Base-by-base conservation (phyloP, 305 asterid species). In the Solanum hybrid region DNA sequence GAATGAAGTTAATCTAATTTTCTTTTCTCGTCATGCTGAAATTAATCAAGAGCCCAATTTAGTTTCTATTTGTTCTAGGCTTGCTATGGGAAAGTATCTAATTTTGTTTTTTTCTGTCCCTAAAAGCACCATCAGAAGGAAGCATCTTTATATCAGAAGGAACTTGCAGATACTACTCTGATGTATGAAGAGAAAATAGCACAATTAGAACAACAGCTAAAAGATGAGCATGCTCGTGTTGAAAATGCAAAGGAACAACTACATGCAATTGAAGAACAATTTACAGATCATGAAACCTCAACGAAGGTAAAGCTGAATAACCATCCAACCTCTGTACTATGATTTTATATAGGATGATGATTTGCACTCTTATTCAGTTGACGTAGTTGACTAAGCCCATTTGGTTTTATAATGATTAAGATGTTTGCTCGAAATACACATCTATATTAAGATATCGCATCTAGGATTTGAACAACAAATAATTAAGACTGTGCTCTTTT, bases 101-200 rank as follows among this genome's bases (percentile, higher is more conserved):
- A 71, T 27, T 36, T 13, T 37, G 27, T 75, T 56, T 79, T 69
- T 51, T 42, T 69, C 90, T n/a, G 34, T 60, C 88, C 88, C 51
- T 87, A 16, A 90, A 89, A 95, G 95, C 92, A 92, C 91, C 93
- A 86, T 86, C 95, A 94, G 94, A 94, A 81, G 90, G 97, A 96
- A 91, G 93, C 92, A 88, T 91, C 94, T 56, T 90, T 90, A 90
- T 92, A 92, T 89, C 96, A 92, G 80, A 92, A 92, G 93, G 94
- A 92, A 85, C 95, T 97, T 88, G 93, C 97, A 72, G 97, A 94
- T 86, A 94, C 96, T 89, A 93, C 96, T 88, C 94, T 93, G 93
- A 94, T 93, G 96, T 96, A 96, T 88, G 99, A 96, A 89, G 95
- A 90, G 90, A 96, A 93, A 92, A 88, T 96, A 69, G 91, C 92